Evolutionary conservation across 2,329 filamentous ascomycete genomes (phyloP), one percentile per base, ranked within the genome.

Genomic region (Trichoderma sp.): DNA sequence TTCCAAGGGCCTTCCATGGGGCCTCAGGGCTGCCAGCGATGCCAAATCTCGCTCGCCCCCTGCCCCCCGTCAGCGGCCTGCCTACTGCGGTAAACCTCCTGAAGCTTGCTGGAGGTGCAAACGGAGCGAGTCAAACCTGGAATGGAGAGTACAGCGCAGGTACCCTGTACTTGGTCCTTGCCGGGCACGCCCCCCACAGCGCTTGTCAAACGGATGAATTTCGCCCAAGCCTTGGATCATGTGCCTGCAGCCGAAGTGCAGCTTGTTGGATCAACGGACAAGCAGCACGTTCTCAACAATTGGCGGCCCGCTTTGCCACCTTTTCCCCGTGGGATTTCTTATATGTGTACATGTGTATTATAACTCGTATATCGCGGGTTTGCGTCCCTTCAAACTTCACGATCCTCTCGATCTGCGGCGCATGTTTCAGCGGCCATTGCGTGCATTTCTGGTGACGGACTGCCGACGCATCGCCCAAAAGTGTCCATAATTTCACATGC

Each of bases 251-350:
- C 69, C 57, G 62, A 50, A 58, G 50, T 6, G 47, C 64, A 36
- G 64, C 57, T 68, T 71, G 57, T 55, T 71, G 65, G 70, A 68
- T 71, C 53, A 58, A 70, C 43, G 59, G 68, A 70, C 59, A 55
- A 32, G 61, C 61, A 65, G 50, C 68, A 71, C 61, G 66, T 71
- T 65, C 68, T 71, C 68, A 71, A 71, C 68, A 71, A 71, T 70
- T 64, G 58, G 59, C 39, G 59, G 28, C 68, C 68, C 28, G 58
- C 43, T 36, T 64, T 36, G 68, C 68, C 47, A 36, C 59, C 55
- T 20, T 55, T 43, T 47, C 13, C 15, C 23, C 26, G 47, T 55
- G 53, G 53, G 23, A 26, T 15, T 30, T 6, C 12, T 50, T 13
- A 32, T 59, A 7, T 13, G 9, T 58, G 17, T 6, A 20, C 5